Percentiles rank a stretch among this genome's conserved stretches.
phyloP scores from a whole-genome alignment of 805 yeast genomes.

The Yamadazyma sp. region DNA sequence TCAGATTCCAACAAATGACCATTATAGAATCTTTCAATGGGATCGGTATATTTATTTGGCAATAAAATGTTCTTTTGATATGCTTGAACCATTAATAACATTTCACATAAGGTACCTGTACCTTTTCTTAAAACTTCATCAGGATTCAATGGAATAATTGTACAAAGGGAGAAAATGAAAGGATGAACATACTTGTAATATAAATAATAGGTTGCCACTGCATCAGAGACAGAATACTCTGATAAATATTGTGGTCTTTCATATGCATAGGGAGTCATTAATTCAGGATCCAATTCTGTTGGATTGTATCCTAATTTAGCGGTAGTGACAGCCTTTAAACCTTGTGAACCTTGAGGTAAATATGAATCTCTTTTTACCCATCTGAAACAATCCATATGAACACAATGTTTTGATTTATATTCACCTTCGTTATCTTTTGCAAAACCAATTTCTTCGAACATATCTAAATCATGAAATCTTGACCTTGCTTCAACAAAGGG shows the following conservation, averaged over 20 bases:
- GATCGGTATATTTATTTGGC: conserved; percentile 93
- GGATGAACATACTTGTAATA: conserved; percentile 98
- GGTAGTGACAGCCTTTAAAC: conserved; percentile 95
- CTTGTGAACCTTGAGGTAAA: conserved; percentile 97
- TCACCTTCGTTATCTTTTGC: conserved; percentile 86
- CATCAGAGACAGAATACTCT: conserved; percentile 98
- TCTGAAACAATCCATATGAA: conserved; percentile 94
- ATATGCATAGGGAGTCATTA: conserved; percentile 96
- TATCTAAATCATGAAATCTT: conserved; percentile 73
- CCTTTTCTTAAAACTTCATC: conserved; percentile 96
- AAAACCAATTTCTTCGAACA: conserved; percentile 94
- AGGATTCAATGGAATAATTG: conserved; percentile 92
- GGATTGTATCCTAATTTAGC: conserved; percentile 96
- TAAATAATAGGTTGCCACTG: conserved; percentile 95
- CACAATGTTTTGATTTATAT: conserved; percentile 87
- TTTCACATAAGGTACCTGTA: conserved; percentile 97
- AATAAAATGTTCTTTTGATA: conserved; percentile 70
- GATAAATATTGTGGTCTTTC: conserved; percentile 90
- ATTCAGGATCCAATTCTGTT: conserved; percentile 92
- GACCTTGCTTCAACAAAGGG: conserved; percentile 94
- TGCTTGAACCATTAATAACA: conserved; percentile 96
- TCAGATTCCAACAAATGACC: conserved; percentile 94
- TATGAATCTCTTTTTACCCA: conserved; percentile 99
- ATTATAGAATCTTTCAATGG: conserved; percentile 89
- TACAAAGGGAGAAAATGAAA: conserved; percentile 90